These are phyloP conservation scores for Trapa incisa DNA, from an alignment of 345 rosid genomes.

Conservation along the genomic window DNA sequence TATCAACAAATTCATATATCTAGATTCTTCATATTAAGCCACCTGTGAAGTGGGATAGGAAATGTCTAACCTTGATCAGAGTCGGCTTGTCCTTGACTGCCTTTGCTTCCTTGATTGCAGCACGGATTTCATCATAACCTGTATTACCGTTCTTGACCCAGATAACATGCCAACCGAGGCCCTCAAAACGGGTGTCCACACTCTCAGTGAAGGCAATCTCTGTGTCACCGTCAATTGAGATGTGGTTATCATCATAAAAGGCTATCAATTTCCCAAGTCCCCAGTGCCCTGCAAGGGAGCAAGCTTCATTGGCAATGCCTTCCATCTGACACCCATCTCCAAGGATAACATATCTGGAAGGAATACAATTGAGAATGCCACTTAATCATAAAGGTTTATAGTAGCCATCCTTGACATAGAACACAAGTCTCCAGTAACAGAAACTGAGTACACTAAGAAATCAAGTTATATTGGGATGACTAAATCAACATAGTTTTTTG, in stretches of 20 bases:
- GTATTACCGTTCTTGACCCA: conserved; percentile 99
- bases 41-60: background rate
- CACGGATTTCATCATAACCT: conserved; percentile 93
- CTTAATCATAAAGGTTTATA: no score
- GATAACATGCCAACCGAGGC: conserved; percentile 98
- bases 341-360: conserved; percentile 51
- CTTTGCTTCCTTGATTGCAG: conserved; percentile 98
- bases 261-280: conserved; percentile 98
- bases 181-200: conserved; percentile 81
- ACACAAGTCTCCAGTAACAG: no score
- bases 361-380: no score
- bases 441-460: no score
- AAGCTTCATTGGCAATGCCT: conserved; percentile 84
- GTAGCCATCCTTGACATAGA: background rate
- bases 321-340: conserved; percentile 99
- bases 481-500: no score
- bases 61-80: conserved; percentile 50
- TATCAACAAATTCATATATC: background rate
- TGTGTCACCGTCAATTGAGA: conserved; percentile 95
- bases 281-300: conserved; percentile 96
- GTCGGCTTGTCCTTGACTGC: conserved; percentile 90
- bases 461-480: no score
- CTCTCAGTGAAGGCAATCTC: conserved; percentile 93
- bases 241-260: conserved; percentile 97
- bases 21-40: background rate